Evolutionary conservation across 1,284 basidiomycete species (phyloP).

Genomic region (Ganoderma meredithae): DNA sequence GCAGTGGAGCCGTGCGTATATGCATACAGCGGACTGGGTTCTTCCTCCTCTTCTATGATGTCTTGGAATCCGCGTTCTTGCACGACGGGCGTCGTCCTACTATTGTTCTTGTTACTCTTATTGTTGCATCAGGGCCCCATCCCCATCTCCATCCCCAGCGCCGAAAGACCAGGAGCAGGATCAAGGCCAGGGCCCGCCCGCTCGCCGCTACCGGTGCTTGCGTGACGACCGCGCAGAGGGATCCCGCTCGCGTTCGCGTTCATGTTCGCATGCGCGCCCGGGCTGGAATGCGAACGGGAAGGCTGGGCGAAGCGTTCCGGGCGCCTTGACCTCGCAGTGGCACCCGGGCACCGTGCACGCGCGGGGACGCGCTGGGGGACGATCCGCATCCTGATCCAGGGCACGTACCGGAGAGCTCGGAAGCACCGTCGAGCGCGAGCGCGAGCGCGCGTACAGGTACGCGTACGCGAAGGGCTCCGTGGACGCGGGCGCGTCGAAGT

Average conservation of each 20-base stretch:
- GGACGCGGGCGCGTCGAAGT: neutral
- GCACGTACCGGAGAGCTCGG: constrained; percentile 5
- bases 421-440: constrained; percentile 5
- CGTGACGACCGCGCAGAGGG: neutral
- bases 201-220: constrained; percentile 19
- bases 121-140: neutral
- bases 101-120: neutral
- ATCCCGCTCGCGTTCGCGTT: too few relatives aligned
- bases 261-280: too few relatives aligned
- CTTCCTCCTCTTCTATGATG: too few relatives aligned
- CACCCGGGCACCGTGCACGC: constrained; percentile 30
- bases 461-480: neutral
- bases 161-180: too few relatives aligned
- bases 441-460: neutral
- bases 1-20: too few relatives aligned
- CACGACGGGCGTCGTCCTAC: neutral
- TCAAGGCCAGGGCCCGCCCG: neutral
- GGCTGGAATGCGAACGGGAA: constrained; percentile 15
- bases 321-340: constrained; percentile 25
- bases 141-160: neutral
- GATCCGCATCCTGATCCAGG: neutral
- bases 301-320: constrained; percentile 29
- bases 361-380: constrained; percentile 21
- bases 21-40: too few relatives aligned
- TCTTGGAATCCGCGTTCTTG: too few relatives aligned